A percentile compares a stretch with the other conserved stretches of the same genome.
phyloP scores from a whole-genome alignment of 768 basidiomycete species.

The Serpula lacrymans region DNA sequence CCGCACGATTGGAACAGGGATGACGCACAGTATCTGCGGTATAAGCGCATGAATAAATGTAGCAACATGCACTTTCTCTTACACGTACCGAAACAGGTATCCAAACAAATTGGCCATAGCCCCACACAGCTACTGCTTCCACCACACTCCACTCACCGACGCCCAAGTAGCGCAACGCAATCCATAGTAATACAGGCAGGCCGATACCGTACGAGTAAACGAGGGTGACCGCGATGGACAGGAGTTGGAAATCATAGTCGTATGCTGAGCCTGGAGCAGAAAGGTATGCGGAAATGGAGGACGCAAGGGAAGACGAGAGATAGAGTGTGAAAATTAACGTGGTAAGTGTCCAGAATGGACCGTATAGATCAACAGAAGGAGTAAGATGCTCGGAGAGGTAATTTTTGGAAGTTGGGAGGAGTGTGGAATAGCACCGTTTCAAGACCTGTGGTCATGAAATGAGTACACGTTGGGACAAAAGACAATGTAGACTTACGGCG shows the following conservation, averaged over 20 bases:
- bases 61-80: not conserved
- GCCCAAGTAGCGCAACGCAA: constrained; percentile 78
- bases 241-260: constrained; percentile 83
- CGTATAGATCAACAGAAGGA: constrained; percentile 73
- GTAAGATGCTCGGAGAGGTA: constrained; percentile 62
- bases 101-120: constrained; percentile 83
- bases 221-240: constrained; percentile 77
- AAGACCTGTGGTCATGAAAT: constrained; percentile 48
- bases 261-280: constrained; percentile 53
- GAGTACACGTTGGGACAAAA: not conserved
- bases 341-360: constrained; percentile 97
- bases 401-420: constrained; percentile 67
- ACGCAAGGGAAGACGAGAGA: constrained; percentile 88
- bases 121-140: constrained; percentile 80
- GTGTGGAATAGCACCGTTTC: constrained; percentile 70
- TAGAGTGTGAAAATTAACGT: constrained; percentile 93
- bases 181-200: constrained; percentile 81
- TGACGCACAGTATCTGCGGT: constrained; percentile 76
- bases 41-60: not conserved
- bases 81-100: constrained; percentile 75
- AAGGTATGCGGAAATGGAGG: constrained; percentile 85
- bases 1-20: constrained; percentile 77
- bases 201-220: constrained; percentile 88
- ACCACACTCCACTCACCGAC: constrained; percentile 88
- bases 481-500: constrained; percentile 40